A percentile compares a stretch with the other conserved stretches of the same genome.
Conservation (phyloP, 495 filamentous ascomycete species). For the Thermochaetoides thermophila region DNA sequence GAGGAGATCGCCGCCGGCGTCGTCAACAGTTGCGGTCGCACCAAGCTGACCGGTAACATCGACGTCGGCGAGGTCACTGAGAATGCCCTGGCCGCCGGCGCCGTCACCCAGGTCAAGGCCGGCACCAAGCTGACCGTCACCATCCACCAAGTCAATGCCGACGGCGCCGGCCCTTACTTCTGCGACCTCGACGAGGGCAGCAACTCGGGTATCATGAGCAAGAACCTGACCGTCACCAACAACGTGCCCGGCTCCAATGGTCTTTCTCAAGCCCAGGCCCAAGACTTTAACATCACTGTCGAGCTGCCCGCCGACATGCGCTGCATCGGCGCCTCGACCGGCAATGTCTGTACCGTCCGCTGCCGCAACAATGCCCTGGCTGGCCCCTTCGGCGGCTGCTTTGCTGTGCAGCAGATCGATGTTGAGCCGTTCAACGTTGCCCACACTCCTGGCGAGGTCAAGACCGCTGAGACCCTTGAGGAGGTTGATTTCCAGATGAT, state of each 20-base stretch:
- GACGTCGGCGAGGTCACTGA: constrained; percentile 40
- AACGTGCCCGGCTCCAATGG: constrained; percentile 34
- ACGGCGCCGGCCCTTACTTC: constrained; percentile 38
- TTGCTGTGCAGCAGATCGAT: constrained; percentile 32
- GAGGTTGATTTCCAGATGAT: constrained; percentile 16
- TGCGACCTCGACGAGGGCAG: constrained; percentile 33
- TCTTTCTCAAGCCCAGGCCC: constrained; percentile 29
- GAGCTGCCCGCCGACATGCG: constrained; percentile 11
- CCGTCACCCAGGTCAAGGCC: constrained; percentile 29
- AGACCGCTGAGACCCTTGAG: constrained; percentile 20
- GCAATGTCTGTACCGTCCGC: constrained; percentile 41
- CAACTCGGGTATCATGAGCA: constrained; percentile 28
- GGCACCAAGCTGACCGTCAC: constrained; percentile 27
- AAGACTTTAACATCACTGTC: constrained; percentile 19
- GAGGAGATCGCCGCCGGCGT: constrained; percentile 30
- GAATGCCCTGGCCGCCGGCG: constrained; percentile 26
- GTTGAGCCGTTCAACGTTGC: constrained; percentile 8
- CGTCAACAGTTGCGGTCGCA: constrained; percentile 36
- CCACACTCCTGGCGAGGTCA: constrained; percentile 4
- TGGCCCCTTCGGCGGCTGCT: constrained; percentile 39
- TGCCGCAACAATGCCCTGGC: constrained; percentile 41
- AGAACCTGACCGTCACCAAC: constrained; percentile 27
- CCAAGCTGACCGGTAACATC: constrained; percentile 37
- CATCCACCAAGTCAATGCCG: constrained; percentile 40
- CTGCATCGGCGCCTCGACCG: constrained; percentile 29